These are phyloP conservation scores for Rossbeevera mucosa DNA, from an alignment of 768 basidiomycete genomes.

Conservation along the genomic window DNA sequence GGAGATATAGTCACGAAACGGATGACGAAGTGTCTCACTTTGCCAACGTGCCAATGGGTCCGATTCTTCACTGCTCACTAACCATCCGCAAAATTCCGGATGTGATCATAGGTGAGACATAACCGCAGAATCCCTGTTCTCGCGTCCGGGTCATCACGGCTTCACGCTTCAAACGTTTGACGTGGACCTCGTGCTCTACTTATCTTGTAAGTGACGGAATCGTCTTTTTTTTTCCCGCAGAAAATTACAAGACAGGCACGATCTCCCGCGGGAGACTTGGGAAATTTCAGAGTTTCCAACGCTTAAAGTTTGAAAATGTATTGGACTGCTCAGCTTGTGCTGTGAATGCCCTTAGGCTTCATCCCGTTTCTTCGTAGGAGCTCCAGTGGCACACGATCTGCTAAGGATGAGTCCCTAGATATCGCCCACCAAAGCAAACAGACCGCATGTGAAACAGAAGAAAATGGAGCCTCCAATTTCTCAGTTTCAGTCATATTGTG, in stretches of 20 bases:
- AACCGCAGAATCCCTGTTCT: conserved; percentile 1
- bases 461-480: neutral
- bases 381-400: neutral
- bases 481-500: conserved; percentile 8
- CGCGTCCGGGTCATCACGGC: neutral
- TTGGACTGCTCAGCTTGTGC: neutral
- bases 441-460: neutral
- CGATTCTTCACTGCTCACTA: neutral
- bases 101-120: conserved; percentile 16
- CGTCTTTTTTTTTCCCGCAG: neutral
- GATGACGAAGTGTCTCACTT: conserved; percentile 19
- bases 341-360: neutral
- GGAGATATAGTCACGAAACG: conserved; percentile 11
- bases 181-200: neutral
- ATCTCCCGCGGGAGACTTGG: neutral
- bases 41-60: neutral
- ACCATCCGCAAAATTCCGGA: neutral
- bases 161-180: neutral
- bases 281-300: neutral
- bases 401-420: neutral
- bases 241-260: neutral
- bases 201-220: conserved; percentile 4
- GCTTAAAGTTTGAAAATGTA: neutral
- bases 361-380: neutral
- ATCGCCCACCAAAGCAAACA: neutral